These are phyloP conservation scores for Cyclaneusma minus DNA, from an alignment of 2,329 filamentous ascomycete genomes.

Conservation along the genomic window DNA sequence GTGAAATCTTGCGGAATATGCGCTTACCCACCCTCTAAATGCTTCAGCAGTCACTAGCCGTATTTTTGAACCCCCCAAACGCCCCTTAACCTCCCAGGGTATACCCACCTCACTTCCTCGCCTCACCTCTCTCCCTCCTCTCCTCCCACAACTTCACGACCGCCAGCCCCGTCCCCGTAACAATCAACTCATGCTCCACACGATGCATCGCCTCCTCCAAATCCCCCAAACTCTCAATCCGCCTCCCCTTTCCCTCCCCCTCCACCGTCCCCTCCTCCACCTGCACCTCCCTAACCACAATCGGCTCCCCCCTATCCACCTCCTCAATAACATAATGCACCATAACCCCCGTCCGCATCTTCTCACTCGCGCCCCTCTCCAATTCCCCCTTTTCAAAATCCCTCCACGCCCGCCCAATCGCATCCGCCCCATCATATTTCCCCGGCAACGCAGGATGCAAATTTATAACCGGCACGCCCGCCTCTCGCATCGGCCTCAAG, in stretches of 20 bases:
- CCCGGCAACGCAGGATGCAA: conserved; percentile 45
- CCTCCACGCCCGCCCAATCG: conserved; percentile 63
- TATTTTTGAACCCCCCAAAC: too few relatives aligned
- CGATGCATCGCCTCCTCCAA: conserved; percentile 61
- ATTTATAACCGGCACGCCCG: conserved; percentile 46
- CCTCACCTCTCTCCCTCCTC: conserved; percentile 28
- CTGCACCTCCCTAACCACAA: conserved; percentile 54
- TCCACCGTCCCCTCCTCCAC: conserved; percentile 46
- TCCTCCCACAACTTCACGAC: conserved; percentile 23
- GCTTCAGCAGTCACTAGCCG: too few relatives aligned
- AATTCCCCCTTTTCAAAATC: conserved; percentile 52
- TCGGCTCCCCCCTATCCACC: conserved; percentile 66
- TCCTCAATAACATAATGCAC: conserved; percentile 69
- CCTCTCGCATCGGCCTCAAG: conserved; percentile 39
- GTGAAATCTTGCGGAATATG: too few relatives aligned
- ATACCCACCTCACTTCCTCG: conserved; percentile 36
- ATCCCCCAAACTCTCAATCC: conserved; percentile 47
- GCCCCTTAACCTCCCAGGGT: too few relatives aligned
- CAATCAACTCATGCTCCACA: conserved; percentile 64
- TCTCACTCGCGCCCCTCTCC: too few relatives aligned
- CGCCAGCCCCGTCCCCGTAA: conserved; percentile 49
- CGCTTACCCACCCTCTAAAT: too few relatives aligned
- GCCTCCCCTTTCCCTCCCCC: conserved; percentile 48
- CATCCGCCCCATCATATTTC: too few relatives aligned
- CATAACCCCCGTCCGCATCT: conserved; percentile 72